Evolutionary conservation across 176 grass and related monocot genomes (phyloP), one percentile per base, ranked within the genome.

Genomic region (Oropetium thomaeum): DNA sequence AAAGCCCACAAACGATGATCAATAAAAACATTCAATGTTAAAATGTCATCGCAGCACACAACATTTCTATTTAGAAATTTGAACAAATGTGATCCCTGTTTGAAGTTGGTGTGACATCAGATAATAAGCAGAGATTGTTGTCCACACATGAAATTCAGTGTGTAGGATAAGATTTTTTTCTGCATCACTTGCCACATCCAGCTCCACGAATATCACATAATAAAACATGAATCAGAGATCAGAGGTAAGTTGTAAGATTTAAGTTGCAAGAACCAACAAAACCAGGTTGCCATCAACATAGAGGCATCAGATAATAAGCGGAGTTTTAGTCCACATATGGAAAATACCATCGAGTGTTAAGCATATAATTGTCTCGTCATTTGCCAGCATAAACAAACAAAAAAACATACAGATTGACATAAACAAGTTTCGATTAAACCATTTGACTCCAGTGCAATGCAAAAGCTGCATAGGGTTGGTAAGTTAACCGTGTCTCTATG

Each of bases 381-480:
- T 20, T 83, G 82, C 82, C 70, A 10, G 14, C 23, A 31, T 16
- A 1, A 60, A 49, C 2, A 69, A 30, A n/a, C n/a, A n/a, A 17
- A 48, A 3, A 25, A 39, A 29, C 14, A 49, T 12, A 20, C 8
- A 67, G n/a, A 48, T 48, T 1, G 0, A 4, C 0, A 49, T 0
- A 10, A 81, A 38, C 0, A 35, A 49, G 85, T 92, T 64, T 88
- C n/a, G 84, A 74, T 94, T 79, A 79, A 74, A 82, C 87, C 68
- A 95, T 95, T 99, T 99, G 96, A 95, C 96, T 42, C 89, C 87
- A 88, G 45, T 69, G 96, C 89, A 95, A 94, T 76, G 23, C 74
- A 83, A 70, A 30, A 28, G 19, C 71, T 88, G 89, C 89, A 33
- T 84, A 76, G 86, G 81, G 89, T 91, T 98, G 96, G 89, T 92